phyloP scores from a whole-genome alignment of 768 basidiomycete species.

The Phlebiopsis gigantea region DNA sequence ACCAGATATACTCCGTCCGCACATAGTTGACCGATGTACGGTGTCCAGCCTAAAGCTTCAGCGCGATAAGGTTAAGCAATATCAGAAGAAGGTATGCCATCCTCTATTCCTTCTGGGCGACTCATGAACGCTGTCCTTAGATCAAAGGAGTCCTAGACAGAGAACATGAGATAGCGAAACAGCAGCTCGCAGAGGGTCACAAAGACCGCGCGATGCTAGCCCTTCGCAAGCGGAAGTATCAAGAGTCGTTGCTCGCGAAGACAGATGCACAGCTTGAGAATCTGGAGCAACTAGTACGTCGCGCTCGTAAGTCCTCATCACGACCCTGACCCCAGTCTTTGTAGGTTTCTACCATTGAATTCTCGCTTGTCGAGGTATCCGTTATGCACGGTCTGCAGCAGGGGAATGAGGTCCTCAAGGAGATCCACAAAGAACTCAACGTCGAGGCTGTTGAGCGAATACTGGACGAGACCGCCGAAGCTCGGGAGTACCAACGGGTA shows the following conservation, averaged over 20 bases:
- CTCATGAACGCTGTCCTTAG: conserved; percentile 33
- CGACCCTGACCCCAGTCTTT: not conserved
- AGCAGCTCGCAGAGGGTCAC: conserved; percentile 73
- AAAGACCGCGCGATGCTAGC: conserved; percentile 87
- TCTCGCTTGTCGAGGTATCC: conserved; percentile 89
- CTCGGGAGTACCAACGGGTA: conserved; percentile 86
- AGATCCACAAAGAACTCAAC: conserved; percentile 93
- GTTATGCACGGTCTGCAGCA: conserved; percentile 90
- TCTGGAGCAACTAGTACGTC: conserved; percentile 78
- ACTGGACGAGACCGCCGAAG: conserved; percentile 90
- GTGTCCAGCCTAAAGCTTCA: conserved; percentile 83
- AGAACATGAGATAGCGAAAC: conserved; percentile 85
- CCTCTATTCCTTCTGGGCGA: not conserved
- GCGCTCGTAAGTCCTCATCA: not conserved
- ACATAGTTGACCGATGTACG: conserved; percentile 3
- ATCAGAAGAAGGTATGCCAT: conserved; percentile 79
- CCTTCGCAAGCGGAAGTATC: conserved; percentile 88
- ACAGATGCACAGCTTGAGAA: conserved; percentile 89
- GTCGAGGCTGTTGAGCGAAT: conserved; percentile 90
- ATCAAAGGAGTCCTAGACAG: conserved; percentile 82
- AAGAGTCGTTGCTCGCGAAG: conserved; percentile 79
- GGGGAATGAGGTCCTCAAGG: conserved; percentile 88
- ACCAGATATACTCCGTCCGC: conserved; percentile 7
- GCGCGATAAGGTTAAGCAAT: conserved; percentile 91
- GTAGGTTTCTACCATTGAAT: conserved; percentile 95